Evolutionary conservation across 1,284 basidiomycete species (phyloP).

Genomic region (Somion occarium): DNA sequence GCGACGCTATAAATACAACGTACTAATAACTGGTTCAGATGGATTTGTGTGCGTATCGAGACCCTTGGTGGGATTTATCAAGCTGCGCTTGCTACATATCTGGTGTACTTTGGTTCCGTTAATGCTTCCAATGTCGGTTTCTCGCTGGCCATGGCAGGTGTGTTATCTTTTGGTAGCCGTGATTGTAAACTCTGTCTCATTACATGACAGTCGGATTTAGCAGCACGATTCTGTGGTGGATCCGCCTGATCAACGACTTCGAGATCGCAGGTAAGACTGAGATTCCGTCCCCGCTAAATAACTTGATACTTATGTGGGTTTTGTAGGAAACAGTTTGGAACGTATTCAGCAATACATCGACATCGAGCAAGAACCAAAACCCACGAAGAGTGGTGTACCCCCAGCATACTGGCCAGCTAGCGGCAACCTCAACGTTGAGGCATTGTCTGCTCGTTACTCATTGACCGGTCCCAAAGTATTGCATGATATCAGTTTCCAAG

Average conservation of each 20-base stretch:
- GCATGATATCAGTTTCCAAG: slow-evolving; percentile 43
- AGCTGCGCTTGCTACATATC: slow-evolving; percentile 47
- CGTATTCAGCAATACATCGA: slow-evolving; percentile 67
- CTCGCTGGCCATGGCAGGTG: slow-evolving; percentile 45
- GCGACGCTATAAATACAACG: slow-evolving; percentile 15
- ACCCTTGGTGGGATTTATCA: slow-evolving; percentile 45
- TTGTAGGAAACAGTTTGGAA: slow-evolving; percentile 45
- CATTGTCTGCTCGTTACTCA: slow-evolving; percentile 56
- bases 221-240: slow-evolving; percentile 49
- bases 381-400: slow-evolving; percentile 44
- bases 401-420: slow-evolving; percentile 79
- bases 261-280: slow-evolving; percentile 55
- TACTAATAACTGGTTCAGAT: slow-evolving; percentile 32
- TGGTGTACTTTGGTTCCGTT: slow-evolving; percentile 34
- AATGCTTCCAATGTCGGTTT: slow-evolving; percentile 42
- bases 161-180: slow-evolving; percentile 21
- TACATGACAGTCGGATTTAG: slow-evolving; percentile 54
- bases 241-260: slow-evolving; percentile 51
- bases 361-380: slow-evolving; percentile 70
- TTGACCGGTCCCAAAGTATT: slow-evolving; percentile 40
- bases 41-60: slow-evolving; percentile 55
- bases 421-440: slow-evolving; percentile 61
- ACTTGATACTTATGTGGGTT: background rate
- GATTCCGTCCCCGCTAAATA: background rate
- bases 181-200: no score